phyloP scores from a whole-genome alignment of 257 asterid species.

The Przewalskia tangutica region DNA sequence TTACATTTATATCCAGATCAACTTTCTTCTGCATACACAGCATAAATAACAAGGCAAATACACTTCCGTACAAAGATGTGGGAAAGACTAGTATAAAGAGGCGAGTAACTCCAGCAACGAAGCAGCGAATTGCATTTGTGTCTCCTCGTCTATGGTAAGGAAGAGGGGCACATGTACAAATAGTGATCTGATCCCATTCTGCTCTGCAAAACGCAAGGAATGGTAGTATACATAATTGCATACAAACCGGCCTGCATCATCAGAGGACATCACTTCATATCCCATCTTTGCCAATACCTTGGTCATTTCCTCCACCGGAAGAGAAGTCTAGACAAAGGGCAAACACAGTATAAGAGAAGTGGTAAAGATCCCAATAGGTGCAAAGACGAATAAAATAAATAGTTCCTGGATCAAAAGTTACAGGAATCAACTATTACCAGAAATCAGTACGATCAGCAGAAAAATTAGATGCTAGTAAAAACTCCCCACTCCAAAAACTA shows the following conservation, averaged over 20 bases:
- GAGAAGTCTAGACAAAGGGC: constrained; percentile 37
- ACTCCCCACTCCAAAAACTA: background rate
- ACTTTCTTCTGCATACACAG: constrained; percentile 9
- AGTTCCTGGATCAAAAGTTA: background rate
- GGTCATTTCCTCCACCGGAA: constrained; percentile 63
- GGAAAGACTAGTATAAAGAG: constrained; percentile 33
- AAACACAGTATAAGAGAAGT: background rate
- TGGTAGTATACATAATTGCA: constrained; percentile 96
- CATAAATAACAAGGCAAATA: background rate
- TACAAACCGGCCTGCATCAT: constrained; percentile 92
- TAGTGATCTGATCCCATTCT: constrained; percentile 63
- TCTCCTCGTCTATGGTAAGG: constrained; percentile 79
- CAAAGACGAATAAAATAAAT: background rate
- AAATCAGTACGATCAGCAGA: background rate
- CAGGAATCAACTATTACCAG: background rate
- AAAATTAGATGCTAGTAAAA: background rate
- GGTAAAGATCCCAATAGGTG: background rate
- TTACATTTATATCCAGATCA: background rate
- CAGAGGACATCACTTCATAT: constrained; percentile 67
- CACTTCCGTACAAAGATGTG: background rate
- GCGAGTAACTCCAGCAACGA: constrained; percentile 71
- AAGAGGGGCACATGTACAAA: constrained; percentile 94
- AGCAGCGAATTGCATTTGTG: constrained; percentile 94
- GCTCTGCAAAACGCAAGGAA: constrained; percentile 83
- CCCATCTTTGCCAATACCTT: constrained; percentile 70